Percentiles rank a stretch among this genome's conserved stretches.
These are phyloP conservation scores for Loxodes magnus DNA, from an alignment of 73 alveolate genomes.

Conservation along the genomic window DNA sequence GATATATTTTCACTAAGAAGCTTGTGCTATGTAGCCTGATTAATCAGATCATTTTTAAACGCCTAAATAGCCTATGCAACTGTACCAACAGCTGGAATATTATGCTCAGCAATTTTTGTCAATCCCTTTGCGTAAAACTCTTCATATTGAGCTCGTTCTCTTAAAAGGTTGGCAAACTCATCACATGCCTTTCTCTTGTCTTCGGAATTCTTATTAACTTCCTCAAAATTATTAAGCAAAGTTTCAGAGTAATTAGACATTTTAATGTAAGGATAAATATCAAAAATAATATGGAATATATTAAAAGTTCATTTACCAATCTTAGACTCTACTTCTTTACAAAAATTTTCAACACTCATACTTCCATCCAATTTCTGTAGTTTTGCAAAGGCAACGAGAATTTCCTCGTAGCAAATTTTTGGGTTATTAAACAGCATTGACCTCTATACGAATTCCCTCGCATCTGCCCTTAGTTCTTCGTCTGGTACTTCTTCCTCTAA, in stretches of 20 bases:
- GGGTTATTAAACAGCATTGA: too few species aligned
- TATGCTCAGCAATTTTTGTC: neutral
- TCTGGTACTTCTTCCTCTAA: too few species aligned
- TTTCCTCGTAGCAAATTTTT: too few species aligned
- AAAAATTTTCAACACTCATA: too few species aligned
- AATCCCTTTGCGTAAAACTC: constrained; percentile 12
- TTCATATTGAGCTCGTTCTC: constrained; percentile 8
- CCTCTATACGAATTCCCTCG: too few species aligned
- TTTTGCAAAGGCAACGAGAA: too few species aligned
- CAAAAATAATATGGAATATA: too few species aligned
- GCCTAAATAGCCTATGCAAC: constrained; percentile 9
- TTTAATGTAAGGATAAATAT: too few species aligned
- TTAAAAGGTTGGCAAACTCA: neutral
- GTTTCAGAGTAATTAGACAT: constrained; percentile 9
- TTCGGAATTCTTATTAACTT: neutral
- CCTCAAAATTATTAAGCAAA: constrained; percentile 6
- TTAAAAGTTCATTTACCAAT: too few species aligned
- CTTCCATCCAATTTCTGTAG: too few species aligned
- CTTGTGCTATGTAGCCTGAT: constrained; percentile 4
- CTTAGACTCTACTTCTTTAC: too few species aligned
- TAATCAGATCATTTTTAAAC: constrained; percentile 3
- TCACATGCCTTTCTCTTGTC: constrained; percentile 3
- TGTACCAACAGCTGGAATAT: constrained; percentile 2
- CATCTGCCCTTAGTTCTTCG: too few species aligned
- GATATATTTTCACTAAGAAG: constrained; percentile 3